A percentile compares a stretch with the other conserved stretches of the same genome.
phyloP scores from a whole-genome alignment of 306 rosid genomes.

The Abrus precatorius region DNA sequence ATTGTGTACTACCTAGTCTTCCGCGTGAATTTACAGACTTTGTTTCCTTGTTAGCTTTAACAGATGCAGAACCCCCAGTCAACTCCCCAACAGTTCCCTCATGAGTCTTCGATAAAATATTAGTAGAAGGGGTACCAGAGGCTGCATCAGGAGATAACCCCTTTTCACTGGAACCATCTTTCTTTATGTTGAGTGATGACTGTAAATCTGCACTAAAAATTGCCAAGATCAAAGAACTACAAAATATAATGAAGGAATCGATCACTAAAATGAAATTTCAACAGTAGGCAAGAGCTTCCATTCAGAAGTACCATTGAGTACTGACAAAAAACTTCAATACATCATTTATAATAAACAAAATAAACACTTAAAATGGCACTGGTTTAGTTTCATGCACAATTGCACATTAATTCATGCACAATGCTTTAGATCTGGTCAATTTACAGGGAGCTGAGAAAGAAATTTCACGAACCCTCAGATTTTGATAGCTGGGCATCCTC shows the following conservation, averaged over 20 bases:
- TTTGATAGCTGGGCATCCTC: conserved; percentile 63
- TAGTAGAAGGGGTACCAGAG: conserved; percentile 56
- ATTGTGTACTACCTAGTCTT: conserved; percentile 72
- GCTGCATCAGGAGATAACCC: conserved; percentile 52
- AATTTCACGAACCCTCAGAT: conserved; percentile 72
- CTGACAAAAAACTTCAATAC: conserved; percentile 26
- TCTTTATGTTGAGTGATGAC: conserved; percentile 54
- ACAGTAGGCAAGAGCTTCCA: conserved; percentile 35
- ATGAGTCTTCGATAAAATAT: conserved; percentile 53
- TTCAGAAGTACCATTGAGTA: conserved; percentile 29
- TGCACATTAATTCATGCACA: conserved; percentile 43
- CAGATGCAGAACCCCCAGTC: conserved; percentile 52
- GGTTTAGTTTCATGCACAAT: conserved; percentile 37
- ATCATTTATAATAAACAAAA: conserved; percentile 31
- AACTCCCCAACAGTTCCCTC: conserved; percentile 63
- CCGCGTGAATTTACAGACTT: conserved; percentile 62
- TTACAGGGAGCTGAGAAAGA: conserved; percentile 40
- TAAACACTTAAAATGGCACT: conserved; percentile 28
- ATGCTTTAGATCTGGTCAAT: conserved; percentile 22
- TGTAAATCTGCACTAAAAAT: conserved; percentile 63
- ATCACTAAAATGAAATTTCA: conserved; percentile 24
- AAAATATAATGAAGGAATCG: conserved; percentile 31
- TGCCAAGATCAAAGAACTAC: conserved; percentile 21
- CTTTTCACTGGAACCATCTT: conserved; percentile 61
- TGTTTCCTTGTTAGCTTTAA: conserved; percentile 60